phyloP scores from a whole-genome alignment of 148 eudicot species.

The Gaultheria prostrata region DNA sequence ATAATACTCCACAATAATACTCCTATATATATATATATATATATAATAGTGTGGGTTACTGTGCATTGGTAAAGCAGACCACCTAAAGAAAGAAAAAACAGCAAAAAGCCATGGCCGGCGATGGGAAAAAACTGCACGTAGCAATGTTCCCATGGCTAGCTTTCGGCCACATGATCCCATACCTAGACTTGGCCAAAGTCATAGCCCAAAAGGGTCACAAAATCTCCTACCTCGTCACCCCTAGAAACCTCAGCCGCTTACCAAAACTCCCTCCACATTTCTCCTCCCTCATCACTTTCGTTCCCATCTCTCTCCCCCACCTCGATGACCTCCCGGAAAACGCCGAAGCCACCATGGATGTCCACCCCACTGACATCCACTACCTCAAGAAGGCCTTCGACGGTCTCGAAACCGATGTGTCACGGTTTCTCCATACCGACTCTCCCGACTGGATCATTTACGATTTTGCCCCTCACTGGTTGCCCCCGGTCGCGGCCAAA shows the following conservation, averaged over 20 bases:
- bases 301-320: slow-evolving; percentile 18
- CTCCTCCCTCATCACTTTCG: slow-evolving; percentile 4
- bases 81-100: not conserved
- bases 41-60: no score
- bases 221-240: slow-evolving; percentile 32
- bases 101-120: not conserved
- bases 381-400: slow-evolving; percentile 35
- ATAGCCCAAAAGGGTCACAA: slow-evolving; percentile 31
- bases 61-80: no score
- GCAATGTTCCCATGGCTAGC: slow-evolving; percentile 33
- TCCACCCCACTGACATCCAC: slow-evolving; percentile 14
- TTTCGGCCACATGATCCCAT: slow-evolving; percentile 32
- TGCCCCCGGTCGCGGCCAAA: slow-evolving; percentile 12
- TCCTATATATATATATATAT: no score
- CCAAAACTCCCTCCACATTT: slow-evolving; percentile 23
- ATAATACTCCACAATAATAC: no score
- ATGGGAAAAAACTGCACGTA: slow-evolving; percentile 19
- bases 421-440: slow-evolving; percentile 4
- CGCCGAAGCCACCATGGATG: slow-evolving; percentile 29
- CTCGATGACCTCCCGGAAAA: slow-evolving; percentile 21
- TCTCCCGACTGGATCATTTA: slow-evolving; percentile 35
- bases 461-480: slow-evolving; percentile 32
- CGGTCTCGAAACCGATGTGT: slow-evolving; percentile 20
- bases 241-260: slow-evolving; percentile 36
- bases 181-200: slow-evolving; percentile 23